Base-by-base conservation (phyloP, 441 rosid genomes). In the Raphanus hybrid region DNA sequence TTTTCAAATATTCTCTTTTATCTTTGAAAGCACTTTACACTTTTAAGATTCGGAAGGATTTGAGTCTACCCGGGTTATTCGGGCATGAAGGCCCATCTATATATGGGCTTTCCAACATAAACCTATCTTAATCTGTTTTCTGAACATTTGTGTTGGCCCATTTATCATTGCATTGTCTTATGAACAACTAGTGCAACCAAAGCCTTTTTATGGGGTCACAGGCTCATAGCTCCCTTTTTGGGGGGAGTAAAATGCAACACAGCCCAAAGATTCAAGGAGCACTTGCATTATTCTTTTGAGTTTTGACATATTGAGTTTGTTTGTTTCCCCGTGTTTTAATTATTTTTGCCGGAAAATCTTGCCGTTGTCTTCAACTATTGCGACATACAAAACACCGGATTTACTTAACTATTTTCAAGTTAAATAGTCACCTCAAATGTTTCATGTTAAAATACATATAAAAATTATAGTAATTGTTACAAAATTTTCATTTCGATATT, bases 1-100 rank as follows among this genome's bases (percentile, higher is more conserved):
- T 27, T 39, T 32, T 76, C 37, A 39, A 52, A 62, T 55, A 76
- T 69, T 55, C 48, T 62, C 64, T 69, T 59, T 26, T 69, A 35
- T 57, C 73, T 70, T 60, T 61, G 4, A 34, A 69, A 16, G 8
- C 68, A 64, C 68, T 43, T 48, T 55, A 3, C 64, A 29, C 16
- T 39, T 76, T 60, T 39, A 27, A 37, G 70, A 62, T 62, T 69
- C 43, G 20, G 64, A 62, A 9, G 43, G 64, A 62, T 50, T 69
- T 69, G 54, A 45, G 55, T 61, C 50, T 1, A 1, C 71, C n/a
- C 58, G 8, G 61, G 15, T 3, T 32, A 9, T 34, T 29, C 0
- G 1, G 18, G 6, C 27, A 41, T 16, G 2, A 50, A 64, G 67
- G 80, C 72, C 80, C 61, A 26, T 0, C 1, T 18, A 27, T 43